phyloP scores from a whole-genome alignment of 2,329 filamentous ascomycete species.

The Akanthomyces dipterigenus region DNA sequence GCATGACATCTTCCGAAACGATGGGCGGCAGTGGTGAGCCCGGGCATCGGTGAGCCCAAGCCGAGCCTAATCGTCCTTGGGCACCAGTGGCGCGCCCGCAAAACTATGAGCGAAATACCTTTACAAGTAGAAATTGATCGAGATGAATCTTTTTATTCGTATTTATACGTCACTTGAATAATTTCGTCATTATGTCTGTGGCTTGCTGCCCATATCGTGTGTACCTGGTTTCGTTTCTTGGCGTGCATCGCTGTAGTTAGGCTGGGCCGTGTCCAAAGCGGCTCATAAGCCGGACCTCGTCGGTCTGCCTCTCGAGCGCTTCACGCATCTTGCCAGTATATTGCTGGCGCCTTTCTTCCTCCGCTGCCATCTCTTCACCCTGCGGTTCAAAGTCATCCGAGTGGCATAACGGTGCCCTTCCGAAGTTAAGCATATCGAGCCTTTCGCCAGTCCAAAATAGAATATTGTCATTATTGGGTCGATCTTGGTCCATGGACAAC shows the following conservation, averaged over 20 bases:
- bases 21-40: neutral
- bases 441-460: constrained; percentile 85
- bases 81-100: constrained; percentile 5
- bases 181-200: constrained; percentile 7
- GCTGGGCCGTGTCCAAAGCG: constrained; percentile 33
- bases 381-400: constrained; percentile 45
- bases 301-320: constrained; percentile 69
- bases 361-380: constrained; percentile 40
- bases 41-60: neutral
- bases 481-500: constrained; percentile 25
- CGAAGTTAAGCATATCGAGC: constrained; percentile 65
- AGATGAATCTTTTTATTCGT: neutral
- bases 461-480: constrained; percentile 57
- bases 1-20: neutral
- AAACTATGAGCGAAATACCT: neutral
- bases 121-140: neutral
- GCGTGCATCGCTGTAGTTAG: neutral
- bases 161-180: constrained; percentile 1
- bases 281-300: constrained; percentile 69
- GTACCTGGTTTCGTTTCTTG: neutral
- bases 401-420: constrained; percentile 41
- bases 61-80: constrained; percentile 5
- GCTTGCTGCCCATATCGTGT: neutral
- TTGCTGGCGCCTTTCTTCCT: constrained; percentile 47
- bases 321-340: constrained; percentile 68